Conservation (phyloP, 768 basidiomycete species). For the Tephrocybe sp. region DNA sequence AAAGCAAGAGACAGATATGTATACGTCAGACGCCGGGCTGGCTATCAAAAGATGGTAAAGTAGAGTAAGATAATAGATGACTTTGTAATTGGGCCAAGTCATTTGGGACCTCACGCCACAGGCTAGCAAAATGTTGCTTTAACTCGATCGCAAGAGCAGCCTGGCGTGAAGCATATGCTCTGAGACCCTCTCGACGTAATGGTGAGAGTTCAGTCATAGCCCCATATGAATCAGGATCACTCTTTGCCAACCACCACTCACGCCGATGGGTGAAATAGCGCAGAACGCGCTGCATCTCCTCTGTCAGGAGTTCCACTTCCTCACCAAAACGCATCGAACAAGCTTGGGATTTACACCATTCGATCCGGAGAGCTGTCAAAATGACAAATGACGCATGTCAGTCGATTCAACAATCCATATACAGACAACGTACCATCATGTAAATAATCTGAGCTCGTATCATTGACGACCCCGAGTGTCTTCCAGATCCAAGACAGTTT, state of each 20-base stretch:
- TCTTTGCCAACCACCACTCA: constrained; percentile 15
- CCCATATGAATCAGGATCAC: not conserved
- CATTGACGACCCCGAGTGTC: not conserved
- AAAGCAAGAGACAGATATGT: too few species aligned
- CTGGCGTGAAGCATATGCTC: not conserved
- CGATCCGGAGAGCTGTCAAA: constrained; percentile 17
- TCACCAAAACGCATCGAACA: constrained; percentile 19
- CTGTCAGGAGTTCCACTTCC: constrained; percentile 20
- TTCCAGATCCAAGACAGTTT: constrained; percentile 18
- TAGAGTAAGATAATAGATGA: too few species aligned
- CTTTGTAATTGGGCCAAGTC: too few species aligned
- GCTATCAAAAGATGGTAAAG: too few species aligned
- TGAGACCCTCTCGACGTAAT: not conserved
- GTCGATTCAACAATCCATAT: too few species aligned
- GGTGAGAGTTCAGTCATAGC: not conserved
- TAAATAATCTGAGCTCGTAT: not conserved
- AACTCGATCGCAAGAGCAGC: not conserved
- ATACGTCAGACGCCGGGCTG: too few species aligned
- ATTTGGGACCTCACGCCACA: not conserved
- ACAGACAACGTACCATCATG: not conserved
- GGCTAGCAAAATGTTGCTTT: not conserved
- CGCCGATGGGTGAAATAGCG: constrained; percentile 16
- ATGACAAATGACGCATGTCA: too few species aligned
- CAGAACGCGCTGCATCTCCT: constrained; percentile 22
- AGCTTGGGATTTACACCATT: constrained; percentile 23